phyloP scores from a whole-genome alignment of 495 filamentous ascomycete species.

The Tirmania nivea region DNA sequence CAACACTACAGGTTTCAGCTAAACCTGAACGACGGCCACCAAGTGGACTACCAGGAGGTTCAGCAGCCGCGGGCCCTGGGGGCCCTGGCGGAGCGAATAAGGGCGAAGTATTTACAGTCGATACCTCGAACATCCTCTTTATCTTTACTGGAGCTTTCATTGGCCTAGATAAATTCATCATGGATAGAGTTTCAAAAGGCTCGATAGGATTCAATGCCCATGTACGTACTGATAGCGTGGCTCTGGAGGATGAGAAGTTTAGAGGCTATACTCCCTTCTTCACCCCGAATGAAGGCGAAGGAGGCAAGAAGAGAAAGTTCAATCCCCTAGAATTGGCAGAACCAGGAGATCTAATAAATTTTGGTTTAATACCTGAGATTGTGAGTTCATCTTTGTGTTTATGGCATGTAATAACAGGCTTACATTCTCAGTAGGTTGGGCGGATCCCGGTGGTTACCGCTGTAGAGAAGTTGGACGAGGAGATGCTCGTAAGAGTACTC shows the following conservation, averaged over 20 bases:
- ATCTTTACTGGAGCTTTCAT: constrained; percentile 91
- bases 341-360: constrained; percentile 66
- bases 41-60: constrained; percentile 8
- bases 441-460: constrained; percentile 75
- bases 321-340: constrained; percentile 65
- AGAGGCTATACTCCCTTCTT: constrained; percentile 50
- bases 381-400: constrained; percentile 14
- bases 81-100: constrained; percentile 32
- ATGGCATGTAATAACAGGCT: background rate
- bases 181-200: constrained; percentile 65
- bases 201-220: constrained; percentile 82
- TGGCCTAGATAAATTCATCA: constrained; percentile 70
- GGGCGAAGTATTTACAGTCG: constrained; percentile 69
- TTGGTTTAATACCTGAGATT: constrained; percentile 91
- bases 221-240: constrained; percentile 30
- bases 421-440: constrained; percentile 27
- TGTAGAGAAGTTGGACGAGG: constrained; percentile 54
- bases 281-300: constrained; percentile 17
- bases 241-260: constrained; percentile 32
- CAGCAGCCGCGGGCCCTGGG: constrained; percentile 12
- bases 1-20: constrained; percentile 67
- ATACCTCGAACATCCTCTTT: constrained; percentile 91
- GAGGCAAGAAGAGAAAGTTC: constrained; percentile 28
- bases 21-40: constrained; percentile 44
- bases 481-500: constrained; percentile 63